phyloP scores from a whole-genome alignment of 352 stramenopile species.

The Globisporangium spiculum region DNA sequence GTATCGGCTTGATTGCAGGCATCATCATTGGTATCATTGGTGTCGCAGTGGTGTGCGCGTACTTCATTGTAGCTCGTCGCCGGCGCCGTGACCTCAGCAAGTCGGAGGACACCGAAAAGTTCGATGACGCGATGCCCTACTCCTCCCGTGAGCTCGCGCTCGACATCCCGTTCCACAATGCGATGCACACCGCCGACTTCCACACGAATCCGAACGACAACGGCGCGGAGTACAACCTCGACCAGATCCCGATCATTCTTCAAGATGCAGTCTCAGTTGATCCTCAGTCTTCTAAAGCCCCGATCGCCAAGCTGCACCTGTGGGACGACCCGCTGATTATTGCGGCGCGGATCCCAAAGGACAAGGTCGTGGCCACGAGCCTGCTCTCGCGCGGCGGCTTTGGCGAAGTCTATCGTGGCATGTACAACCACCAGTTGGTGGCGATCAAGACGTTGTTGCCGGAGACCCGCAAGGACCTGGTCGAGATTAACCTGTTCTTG shows the following conservation, averaged over 20 bases:
- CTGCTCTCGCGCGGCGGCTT: constrained; percentile 37
- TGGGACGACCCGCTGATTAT: constrained; percentile 39
- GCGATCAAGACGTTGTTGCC: constrained; percentile 43
- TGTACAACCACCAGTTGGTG: constrained; percentile 34
- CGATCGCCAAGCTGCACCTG: constrained; percentile 4
- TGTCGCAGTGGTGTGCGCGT: background rate
- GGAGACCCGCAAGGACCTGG: constrained; percentile 24
- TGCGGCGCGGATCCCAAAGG: constrained; percentile 28
- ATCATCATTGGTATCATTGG: background rate
- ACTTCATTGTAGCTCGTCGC: background rate
- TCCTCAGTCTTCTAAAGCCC: background rate
- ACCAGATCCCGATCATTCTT: background rate
- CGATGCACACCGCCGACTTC: background rate
- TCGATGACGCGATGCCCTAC: background rate
- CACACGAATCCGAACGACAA: background rate
- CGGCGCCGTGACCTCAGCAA: background rate
- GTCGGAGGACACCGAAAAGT: background rate
- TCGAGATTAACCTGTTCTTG: constrained; percentile 38
- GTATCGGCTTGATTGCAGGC: background rate
- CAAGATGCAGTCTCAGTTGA: background rate
- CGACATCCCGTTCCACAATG: background rate
- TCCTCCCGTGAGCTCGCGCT: background rate
- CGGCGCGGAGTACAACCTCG: background rate
- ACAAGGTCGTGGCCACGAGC: constrained; percentile 22
- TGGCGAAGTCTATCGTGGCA: constrained; percentile 40